Conservation (phyloP, 2,329 filamentous ascomycete species). For the Coleophoma eucalyptorum region DNA sequence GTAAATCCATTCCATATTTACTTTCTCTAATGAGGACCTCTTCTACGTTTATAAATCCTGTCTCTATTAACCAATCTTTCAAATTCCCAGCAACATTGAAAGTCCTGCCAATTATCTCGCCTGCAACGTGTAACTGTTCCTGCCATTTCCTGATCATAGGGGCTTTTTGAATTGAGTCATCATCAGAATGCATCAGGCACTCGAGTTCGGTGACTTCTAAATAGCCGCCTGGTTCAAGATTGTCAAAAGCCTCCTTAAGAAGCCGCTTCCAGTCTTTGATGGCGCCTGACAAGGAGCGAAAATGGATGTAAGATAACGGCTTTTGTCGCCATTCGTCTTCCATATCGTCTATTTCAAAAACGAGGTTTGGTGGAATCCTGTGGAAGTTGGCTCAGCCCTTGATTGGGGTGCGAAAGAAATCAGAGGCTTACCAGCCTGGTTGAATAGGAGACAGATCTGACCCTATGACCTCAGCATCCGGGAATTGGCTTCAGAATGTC, state of each 20-base stretch:
- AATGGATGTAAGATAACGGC: constrained; percentile 31
- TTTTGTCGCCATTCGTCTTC: constrained; percentile 24
- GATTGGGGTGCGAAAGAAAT: too few relatives aligned
- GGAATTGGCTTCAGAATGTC: constrained; percentile 12
- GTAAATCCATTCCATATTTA: not conserved
- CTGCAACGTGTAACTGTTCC: constrained; percentile 10
- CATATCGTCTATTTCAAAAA: constrained; percentile 28
- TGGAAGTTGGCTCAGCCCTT: not conserved
- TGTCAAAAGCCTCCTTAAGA: constrained; percentile 12
- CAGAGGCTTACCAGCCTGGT: constrained; percentile 14
- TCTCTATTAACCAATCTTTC: constrained; percentile 24
- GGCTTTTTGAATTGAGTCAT: constrained; percentile 4
- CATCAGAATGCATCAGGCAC: constrained; percentile 12
- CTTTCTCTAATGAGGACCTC: constrained; percentile 10
- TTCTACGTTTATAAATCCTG: constrained; percentile 30
- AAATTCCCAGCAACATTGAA: constrained; percentile 13
- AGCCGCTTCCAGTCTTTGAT: constrained; percentile 27
- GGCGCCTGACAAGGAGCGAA: constrained; percentile 30
- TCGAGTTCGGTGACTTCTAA: constrained; percentile 21
- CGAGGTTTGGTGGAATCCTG: constrained; percentile 21
- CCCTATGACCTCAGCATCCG: constrained; percentile 16
- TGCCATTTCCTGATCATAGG: constrained; percentile 14
- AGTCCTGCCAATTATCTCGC: constrained; percentile 30
- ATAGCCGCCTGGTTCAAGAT: constrained; percentile 20
- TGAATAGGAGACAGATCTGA: constrained; percentile 22